A percentile compares a stretch with the other conserved stretches of the same genome.
phyloP scores from a whole-genome alignment of 768 basidiomycete species.

The Obba rivulosa region DNA sequence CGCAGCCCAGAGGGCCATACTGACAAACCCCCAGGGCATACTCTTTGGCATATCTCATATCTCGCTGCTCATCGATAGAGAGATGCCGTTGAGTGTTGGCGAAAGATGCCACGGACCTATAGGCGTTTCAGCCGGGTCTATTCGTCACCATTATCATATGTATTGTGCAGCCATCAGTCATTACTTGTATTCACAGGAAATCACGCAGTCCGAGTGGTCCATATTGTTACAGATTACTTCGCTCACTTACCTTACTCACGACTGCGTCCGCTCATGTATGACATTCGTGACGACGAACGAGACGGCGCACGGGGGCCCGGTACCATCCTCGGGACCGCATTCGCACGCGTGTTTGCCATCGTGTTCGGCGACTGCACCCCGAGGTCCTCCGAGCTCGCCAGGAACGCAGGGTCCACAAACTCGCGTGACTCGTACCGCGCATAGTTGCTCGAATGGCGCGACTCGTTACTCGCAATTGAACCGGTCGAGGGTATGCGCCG shows the following conservation, averaged over 20 bases:
- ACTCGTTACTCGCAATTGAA: slow-evolving; percentile 17
- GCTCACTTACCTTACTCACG: not conserved
- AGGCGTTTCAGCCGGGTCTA: no score
- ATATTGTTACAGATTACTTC: no score
- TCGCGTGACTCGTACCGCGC: slow-evolving; percentile 17
- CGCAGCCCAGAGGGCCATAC: no score
- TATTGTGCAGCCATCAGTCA: no score
- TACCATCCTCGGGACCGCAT: slow-evolving; percentile 7
- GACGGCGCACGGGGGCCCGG: not conserved
- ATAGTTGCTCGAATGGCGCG: slow-evolving; percentile 17
- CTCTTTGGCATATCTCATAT: no score
- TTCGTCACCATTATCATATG: no score
- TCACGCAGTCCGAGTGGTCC: no score
- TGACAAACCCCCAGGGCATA: no score
- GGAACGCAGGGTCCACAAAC: slow-evolving; percentile 22
- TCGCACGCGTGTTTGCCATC: slow-evolving; percentile 21
- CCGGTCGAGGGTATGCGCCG: slow-evolving; percentile 18
- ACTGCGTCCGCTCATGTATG: slow-evolving; percentile 11
- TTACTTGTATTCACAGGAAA: no score
- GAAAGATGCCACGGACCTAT: no score
- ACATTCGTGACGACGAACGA: slow-evolving; percentile 15
- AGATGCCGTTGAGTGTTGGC: no score
- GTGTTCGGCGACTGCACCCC: slow-evolving; percentile 19
- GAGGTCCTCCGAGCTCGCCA: slow-evolving; percentile 24
- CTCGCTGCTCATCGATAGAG: no score